These are phyloP conservation scores for Medicago truncatula DNA, from an alignment of 306 rosid genomes.

Conservation along the genomic window DNA sequence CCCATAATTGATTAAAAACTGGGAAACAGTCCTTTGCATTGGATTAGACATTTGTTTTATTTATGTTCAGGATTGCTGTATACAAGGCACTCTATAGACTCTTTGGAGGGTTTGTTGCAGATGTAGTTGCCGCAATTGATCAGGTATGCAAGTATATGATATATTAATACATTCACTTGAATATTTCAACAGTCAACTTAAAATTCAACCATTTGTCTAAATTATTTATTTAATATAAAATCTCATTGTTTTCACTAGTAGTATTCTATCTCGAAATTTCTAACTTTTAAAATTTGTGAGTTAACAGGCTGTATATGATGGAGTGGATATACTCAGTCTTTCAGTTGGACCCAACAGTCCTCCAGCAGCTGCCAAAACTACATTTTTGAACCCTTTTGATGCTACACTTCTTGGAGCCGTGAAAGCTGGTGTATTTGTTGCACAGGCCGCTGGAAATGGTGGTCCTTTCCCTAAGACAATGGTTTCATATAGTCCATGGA, in stretches of 20 bases:
- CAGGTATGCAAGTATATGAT: conserved; percentile 63
- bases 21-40: conserved; percentile 36
- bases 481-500: conserved; percentile 99
- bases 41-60: conserved; percentile 33
- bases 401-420: conserved; percentile 99
- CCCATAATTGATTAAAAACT: conserved; percentile 34
- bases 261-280: conserved; percentile 17
- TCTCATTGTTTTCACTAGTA: conserved; percentile 4
- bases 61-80: conserved; percentile 87
- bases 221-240: not conserved
- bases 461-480: conserved; percentile 97
- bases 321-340: conserved; percentile 98
- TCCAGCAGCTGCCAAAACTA: conserved; percentile 84
- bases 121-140: conserved; percentile 99
- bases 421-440: conserved; percentile 99
- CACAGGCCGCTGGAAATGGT: conserved; percentile 99
- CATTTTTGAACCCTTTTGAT: conserved; percentile 94
- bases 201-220: not conserved
- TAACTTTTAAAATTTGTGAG: conserved; percentile 32
- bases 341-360: conserved; percentile 99
- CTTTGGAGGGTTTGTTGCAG: conserved; percentile 96
- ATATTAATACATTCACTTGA: not conserved
- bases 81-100: conserved; percentile 96
- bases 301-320: conserved; percentile 96
- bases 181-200: not conserved